Base-by-base conservation (phyloP, 257 asterid genomes). In the Solanum gracilifrons region DNA sequence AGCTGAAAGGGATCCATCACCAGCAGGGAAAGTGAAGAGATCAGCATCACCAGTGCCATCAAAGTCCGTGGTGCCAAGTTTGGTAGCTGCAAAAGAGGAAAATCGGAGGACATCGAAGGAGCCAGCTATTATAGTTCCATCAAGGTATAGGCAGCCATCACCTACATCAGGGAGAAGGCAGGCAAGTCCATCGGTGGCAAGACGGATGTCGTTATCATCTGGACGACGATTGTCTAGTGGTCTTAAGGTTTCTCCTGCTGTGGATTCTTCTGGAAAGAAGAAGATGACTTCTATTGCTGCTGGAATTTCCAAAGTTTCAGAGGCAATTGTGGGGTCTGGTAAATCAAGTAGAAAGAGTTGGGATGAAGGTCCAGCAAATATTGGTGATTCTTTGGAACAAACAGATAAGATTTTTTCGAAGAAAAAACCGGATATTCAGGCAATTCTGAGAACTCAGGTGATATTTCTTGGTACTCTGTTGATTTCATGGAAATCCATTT, bases 401-500 rank as follows among this genome's bases (percentile, higher is more conserved):
- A 92, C 89, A 86, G 97, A 93, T 29, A 94, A 92, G 92, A 23
- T 80, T 10, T 93, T 87, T 33, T 55, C 89, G 5, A 94, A 88
- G 91, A 92, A 88, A 87, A 93, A 90, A 87, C 94, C 93, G 0
- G 98, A 97, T 90, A 85, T 94, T 72, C 95, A 96, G 89, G 99
- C 98, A 48, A 94, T 97, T 89, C 89, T 96, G 88, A 95, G 99
- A 89, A 97, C 99, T 87, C 99, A 96, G 97, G 98, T 94, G 73
- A 87, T 75, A n/a, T 83, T 71, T 79, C 46, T 48, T 13, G 15
- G 36, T 48, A 15, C 8, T 13, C 43, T 87, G 18, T 76, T 58
- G 41, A 27, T 32, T 9, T 72, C 13, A 39, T 37, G 83, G 32
- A 75, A 75, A 75, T 75, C 83, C 1, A 75, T 11, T 55, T 41